These are phyloP conservation scores for Pulveroboletus ravenelii DNA, from an alignment of 768 basidiomycete species.

Conservation along the genomic window DNA sequence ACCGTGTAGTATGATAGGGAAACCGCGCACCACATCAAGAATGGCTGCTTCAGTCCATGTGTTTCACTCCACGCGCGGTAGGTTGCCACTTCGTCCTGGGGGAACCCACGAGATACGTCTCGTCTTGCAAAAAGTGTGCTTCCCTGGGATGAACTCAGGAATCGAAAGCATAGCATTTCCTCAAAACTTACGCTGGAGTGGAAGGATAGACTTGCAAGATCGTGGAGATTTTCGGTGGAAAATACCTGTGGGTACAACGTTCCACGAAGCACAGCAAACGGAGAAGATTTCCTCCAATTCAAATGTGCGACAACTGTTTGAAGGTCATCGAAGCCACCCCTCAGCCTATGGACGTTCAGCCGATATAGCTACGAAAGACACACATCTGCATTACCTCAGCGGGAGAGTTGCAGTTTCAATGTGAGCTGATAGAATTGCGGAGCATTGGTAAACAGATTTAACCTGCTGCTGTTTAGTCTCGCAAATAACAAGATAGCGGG, in stretches of 20 bases:
- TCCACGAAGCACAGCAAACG: slow-evolving; percentile 55
- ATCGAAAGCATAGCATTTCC: neutral
- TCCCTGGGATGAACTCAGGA: slow-evolving; percentile 8
- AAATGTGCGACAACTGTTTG: slow-evolving; percentile 43
- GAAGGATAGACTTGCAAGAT: slow-evolving; percentile 41
- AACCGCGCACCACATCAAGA: slow-evolving; percentile 36
- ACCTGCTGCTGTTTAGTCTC: slow-evolving; percentile 22
- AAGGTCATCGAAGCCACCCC: slow-evolving; percentile 37
- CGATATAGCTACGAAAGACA: neutral
- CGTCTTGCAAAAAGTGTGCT: slow-evolving; percentile 36
- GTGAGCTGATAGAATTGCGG: slow-evolving; percentile 55
- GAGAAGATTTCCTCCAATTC: slow-evolving; percentile 48
- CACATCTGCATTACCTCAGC: slow-evolving; percentile 41
- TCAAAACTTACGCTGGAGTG: slow-evolving; percentile 17
- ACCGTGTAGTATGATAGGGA: neutral
- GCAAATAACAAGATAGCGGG: slow-evolving; percentile 4
- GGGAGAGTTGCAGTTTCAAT: slow-evolving; percentile 58
- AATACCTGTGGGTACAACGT: slow-evolving; percentile 39
- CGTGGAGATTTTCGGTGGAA: slow-evolving; percentile 25
- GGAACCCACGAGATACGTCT: slow-evolving; percentile 61
- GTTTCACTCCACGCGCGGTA: slow-evolving; percentile 39
- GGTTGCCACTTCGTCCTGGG: slow-evolving; percentile 28
- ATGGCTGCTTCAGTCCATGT: slow-evolving; percentile 27
- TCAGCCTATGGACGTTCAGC: slow-evolving; percentile 27
- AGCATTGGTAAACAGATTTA: slow-evolving; percentile 42